Evolutionary conservation across 306 rosid genomes (phyloP), one percentile per base, ranked within the genome.

Genomic region (Luffa aegyptiaca): DNA sequence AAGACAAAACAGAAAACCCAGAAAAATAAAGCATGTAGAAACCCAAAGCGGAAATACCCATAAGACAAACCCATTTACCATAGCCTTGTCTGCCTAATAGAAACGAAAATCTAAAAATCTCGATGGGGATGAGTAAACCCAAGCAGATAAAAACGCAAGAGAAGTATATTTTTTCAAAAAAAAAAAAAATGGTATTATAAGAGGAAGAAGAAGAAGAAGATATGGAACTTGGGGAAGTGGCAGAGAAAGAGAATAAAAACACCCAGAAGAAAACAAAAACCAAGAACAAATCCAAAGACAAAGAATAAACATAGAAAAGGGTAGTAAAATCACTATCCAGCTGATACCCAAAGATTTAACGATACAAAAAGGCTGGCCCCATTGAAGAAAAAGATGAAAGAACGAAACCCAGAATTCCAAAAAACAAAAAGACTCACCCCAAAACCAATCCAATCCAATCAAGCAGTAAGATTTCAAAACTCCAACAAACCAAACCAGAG

Each of bases 291-390:
- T 83, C 89, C 90, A 79, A 81, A 83, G 87, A 37, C 80, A 89
- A 89, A 86, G 96, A 91, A 91, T 91, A 87, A 91, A 89, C 93
- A 85, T 89, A 82, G 96, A 89, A 89, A 89, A 88, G 85, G 87
- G 92, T 55, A 89, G 90, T 79, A 52, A 89, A 86, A 86, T 85
- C 92, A 85, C 89, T 80, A 84, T 86, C 89, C 73, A 71, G 36
- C 62, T 71, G 82, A 85, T 78, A 77, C 84, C 81, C 84, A 82
- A 57, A 68, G 82, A 80, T 68, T 64, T 61, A 86, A 83, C 83
- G 87, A 78, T 58, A 56, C 10, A 41, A 56, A 41, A 49, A 53
- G 80, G 61, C 76, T 9, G 71, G 46, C 26, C 71, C 80, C 75
- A 85, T 82, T 85, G 78, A 85, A 84, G 80, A 83, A 7, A 4